Percentiles rank a stretch among this genome's conserved stretches.
These are phyloP conservation scores for Aureobasidium lini DNA, from an alignment of 2,329 filamentous ascomycete species.

Conservation along the genomic window DNA sequence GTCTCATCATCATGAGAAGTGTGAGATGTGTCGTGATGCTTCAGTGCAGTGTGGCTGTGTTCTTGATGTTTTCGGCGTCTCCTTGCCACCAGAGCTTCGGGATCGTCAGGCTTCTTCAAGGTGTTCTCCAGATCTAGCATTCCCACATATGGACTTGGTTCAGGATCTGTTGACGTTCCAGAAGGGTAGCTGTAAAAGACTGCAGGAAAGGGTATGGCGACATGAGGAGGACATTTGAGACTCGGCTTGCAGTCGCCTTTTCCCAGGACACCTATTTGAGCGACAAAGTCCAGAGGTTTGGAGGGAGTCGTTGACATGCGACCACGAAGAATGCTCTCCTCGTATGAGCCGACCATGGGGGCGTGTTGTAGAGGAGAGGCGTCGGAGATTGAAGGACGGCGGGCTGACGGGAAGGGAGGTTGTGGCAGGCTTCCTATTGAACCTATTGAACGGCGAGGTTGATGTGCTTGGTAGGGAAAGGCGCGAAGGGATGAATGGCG, in stretches of 20 bases:
- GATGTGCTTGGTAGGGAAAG: conserved; percentile 66
- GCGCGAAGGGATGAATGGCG: background rate
- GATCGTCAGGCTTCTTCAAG: conserved; percentile 37
- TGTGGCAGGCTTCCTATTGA: conserved; percentile 44
- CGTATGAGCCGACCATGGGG: conserved; percentile 95
- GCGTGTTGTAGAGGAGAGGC: conserved; percentile 75
- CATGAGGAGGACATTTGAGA: conserved; percentile 79
- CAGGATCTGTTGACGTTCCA: conserved; percentile 63
- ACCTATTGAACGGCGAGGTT: conserved; percentile 67
- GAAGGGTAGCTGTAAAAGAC: conserved; percentile 91
- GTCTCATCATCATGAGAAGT: background rate
- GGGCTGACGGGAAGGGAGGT: conserved; percentile 42
- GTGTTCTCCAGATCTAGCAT: conserved; percentile 84
- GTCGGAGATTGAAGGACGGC: conserved; percentile 68
- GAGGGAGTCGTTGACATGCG: conserved; percentile 96
- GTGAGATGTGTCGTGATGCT: background rate
- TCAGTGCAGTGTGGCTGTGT: background rate
- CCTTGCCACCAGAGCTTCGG: conserved; percentile 20
- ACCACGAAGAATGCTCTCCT: conserved; percentile 89
- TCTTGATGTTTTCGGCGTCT: conserved; percentile 20
- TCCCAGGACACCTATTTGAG: conserved; percentile 89
- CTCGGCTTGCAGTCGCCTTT: conserved; percentile 81
- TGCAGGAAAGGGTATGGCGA: conserved; percentile 83
- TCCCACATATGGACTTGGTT: conserved; percentile 92
- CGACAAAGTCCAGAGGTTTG: conserved; percentile 83